Conservation (phyloP, 2,329 filamentous ascomycete species). For the Cladosporium sp. region DNA sequence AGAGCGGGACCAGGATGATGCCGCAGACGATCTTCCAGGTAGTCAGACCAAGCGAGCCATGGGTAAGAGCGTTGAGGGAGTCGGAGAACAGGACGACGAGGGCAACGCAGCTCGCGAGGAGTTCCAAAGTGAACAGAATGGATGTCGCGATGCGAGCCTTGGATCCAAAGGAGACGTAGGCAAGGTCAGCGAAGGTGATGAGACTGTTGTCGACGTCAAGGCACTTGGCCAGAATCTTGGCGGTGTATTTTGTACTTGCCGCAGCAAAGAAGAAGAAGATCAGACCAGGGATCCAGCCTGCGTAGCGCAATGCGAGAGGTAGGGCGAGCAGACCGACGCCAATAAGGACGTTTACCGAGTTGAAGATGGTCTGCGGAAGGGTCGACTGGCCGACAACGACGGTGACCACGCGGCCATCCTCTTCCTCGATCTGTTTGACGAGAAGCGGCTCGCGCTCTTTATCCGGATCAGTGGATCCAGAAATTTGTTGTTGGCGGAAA, state of each 20-base stretch:
- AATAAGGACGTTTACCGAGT: constrained; percentile 90
- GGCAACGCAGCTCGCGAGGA: constrained; percentile 85
- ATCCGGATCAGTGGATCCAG: constrained; percentile 43
- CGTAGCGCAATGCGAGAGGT: constrained; percentile 82
- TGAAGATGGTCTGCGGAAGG: constrained; percentile 91
- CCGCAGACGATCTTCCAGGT: constrained; percentile 87
- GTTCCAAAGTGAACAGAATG: constrained; percentile 81
- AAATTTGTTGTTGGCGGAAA: constrained; percentile 49
- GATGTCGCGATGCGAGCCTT: constrained; percentile 80
- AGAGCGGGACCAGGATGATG: constrained; percentile 74
- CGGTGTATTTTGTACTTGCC: constrained; percentile 79
- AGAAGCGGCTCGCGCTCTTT: constrained; percentile 68
- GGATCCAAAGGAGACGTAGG: constrained; percentile 84
- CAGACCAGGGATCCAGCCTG: constrained; percentile 84
- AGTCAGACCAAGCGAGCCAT: constrained; percentile 61
- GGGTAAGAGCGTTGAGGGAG: constrained; percentile 76
- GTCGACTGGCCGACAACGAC: constrained; percentile 93
- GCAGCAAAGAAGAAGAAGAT: constrained; percentile 73
- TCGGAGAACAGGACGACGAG: constrained; percentile 94
- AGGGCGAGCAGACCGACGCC: constrained; percentile 87
- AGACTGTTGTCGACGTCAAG: constrained; percentile 81
- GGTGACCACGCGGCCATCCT: constrained; percentile 78
- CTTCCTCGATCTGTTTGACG: constrained; percentile 84
- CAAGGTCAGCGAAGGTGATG: constrained; percentile 92
- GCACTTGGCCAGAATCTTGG: constrained; percentile 80